Base-by-base conservation (phyloP, 2,329 filamentous ascomycete genomes). In the Daldinia eschscholtzii region DNA sequence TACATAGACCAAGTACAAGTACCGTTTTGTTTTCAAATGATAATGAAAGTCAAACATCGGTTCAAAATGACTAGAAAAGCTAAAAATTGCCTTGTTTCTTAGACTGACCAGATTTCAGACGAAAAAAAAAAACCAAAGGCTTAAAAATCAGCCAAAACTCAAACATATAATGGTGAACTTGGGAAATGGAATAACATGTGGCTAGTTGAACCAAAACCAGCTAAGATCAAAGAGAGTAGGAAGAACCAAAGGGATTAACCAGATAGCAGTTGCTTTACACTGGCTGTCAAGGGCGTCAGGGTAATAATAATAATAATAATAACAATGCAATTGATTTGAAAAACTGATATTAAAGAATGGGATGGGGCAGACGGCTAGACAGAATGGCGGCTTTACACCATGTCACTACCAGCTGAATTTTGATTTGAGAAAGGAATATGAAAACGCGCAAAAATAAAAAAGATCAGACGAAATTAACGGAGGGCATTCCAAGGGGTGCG, bases 391-490 rank as follows among this genome's bases (percentile, higher is more conserved):
- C 2, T 50, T 30, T 50, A 6, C 26, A 30, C 46, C 15, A 28
- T 30, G 46, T 10, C 6, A n/a, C 13, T 50, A 2, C 12, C 23
- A 3, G 2, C 23, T 18, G 3, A 2, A 33, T 18, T 52, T 52
- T 52, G 26, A 52, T 52, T 33, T 33, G 26, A 15, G 7, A 52
- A 52, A n/a, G 7, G 15, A 50, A 5, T 2, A 12, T 4, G 7
- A 52, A 33, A 33, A 52, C 10, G 7, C 3, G 39, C 5, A 13
- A 28, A 46, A 28, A 28, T n/a, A 5, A 52, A 42, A 42, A 33
- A 52, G 10, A 52, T 33, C 46, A 10, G 46, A 52, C 28, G 46
- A 52, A 52, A 52, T 33, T 30, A 52, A 33, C 2, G 15, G 46
- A 48, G 23, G 46, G 28, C 26, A 52, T 52, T 52, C 26, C 46